Base-by-base conservation (phyloP, 2,329 filamentous ascomycete genomes). In the Fusarium subtropicale region DNA sequence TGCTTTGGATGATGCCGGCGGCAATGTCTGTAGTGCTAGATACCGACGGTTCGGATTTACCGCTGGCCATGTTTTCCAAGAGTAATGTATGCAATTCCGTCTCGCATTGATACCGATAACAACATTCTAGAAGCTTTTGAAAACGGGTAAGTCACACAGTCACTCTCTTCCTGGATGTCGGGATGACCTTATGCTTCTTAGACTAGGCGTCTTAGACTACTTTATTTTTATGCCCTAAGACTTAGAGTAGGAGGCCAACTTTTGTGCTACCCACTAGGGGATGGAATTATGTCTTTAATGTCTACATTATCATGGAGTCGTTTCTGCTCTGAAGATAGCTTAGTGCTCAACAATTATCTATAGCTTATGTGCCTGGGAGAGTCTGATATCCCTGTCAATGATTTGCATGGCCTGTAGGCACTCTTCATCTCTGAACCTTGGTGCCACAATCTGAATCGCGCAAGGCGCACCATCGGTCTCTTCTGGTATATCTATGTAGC, bases 371-470 rank as follows among this genome's bases (percentile, higher is more conserved):
- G 33, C 24, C 2, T 20, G 22, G 0, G 45, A 24, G 0, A 22
- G 3, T 18, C 22, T 45, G 5, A 70, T 60, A 7, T 55, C 46
- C 24, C 54, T 56, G 1, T 74, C 71, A 2, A 74, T 59, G 11
- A 72, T 67, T 0, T 41, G 30, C 71, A 74, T 74, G 1, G 71
- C 71, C 8, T 36, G 58, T 3, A 74, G 26, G 18, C 71, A 74
- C 28, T 74, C 71, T 11, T 74, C 71, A 9, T 74, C 71, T n/a
- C 60, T 65, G 5, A 62, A 74, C 0, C 67, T 52, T 1, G 71
- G 69, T 0, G 71, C 67, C 4, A 73, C 56, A 1, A 74, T 56
- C 33, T 74, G 71, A 0, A 74, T 51, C 1, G 71, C 55, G 0
- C 64, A 69, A 0, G 71, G 71, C 2, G 71, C 71, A 6, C 71